Base-by-base conservation (phyloP, 176 grass and related monocot genomes). In the Chrysopogon serrulatus region DNA sequence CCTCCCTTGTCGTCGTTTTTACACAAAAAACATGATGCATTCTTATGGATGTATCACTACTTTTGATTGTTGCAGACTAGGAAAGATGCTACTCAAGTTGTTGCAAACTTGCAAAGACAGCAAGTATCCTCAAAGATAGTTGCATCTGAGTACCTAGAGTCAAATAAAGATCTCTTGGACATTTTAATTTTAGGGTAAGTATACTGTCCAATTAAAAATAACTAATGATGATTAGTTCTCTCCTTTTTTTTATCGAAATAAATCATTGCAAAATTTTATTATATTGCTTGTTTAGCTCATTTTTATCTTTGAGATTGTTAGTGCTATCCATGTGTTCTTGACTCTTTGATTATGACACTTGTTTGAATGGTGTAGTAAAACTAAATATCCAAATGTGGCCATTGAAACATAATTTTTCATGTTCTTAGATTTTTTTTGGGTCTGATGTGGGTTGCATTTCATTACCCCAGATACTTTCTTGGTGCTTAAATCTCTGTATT, bases 11-110 rank as follows among this genome's bases (percentile, higher is more conserved):
- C 8, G 31, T 19, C 59, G 11, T 54, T 35, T 65, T 88, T 72
- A 70, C 31, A 41, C 48, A 26, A 36, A 66, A 65, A 47, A 67
- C 19, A 48, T 10, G 26, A 11, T 3, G 62, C 21, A 39, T 61
- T 35, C 77, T 73, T 41, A 79, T 49, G 33, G 37, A 80, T 70
- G 53, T 59, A 57, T 79, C 68, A 74, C 23, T 65, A 48, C 37
- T 71, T 37, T 74, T 57, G 41, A 77, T 63, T 85, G 36, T 89
- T 95, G 40, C 87, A 95, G 93, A 85, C 93, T 14, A 86, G 90
- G 76, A 95, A 95, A 95, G 93, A 95, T 86, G 90, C 90, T 81
- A 92, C 93, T 84, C 93, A 95, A 88, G 83, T 95, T 84, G 93
- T 95, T 86, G 93, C 93, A 60, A 95, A 95, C 81, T 84, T 95